A percentile compares a stretch with the other conserved stretches of the same genome.
Conservation (phyloP, 352 stramenopile species). For the Phytophthora syringae region DNA sequence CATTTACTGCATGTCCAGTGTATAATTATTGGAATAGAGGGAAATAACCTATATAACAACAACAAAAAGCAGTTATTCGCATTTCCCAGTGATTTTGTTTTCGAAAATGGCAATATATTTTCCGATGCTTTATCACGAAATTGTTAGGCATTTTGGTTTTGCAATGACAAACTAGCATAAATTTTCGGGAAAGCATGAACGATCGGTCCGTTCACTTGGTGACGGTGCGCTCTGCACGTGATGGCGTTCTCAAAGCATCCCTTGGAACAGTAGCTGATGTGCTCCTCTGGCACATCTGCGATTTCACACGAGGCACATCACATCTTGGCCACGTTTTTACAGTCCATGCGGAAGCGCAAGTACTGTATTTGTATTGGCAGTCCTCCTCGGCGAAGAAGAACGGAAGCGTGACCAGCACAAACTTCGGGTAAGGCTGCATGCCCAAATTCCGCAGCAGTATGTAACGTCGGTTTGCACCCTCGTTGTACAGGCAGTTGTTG, state of each 20-base stretch:
- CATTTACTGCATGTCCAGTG: no score
- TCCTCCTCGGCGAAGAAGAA: constrained; percentile 88
- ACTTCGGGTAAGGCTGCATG: constrained; percentile 86
- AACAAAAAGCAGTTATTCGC: no score
- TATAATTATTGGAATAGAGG: no score
- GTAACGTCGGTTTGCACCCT: constrained; percentile 81
- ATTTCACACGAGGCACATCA: constrained; percentile 88
- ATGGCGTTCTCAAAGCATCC: constrained; percentile 89
- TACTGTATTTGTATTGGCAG: constrained; percentile 77
- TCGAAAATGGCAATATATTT: no score
- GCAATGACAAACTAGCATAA: no score
- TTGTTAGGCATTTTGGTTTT: no score
- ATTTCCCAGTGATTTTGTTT: no score
- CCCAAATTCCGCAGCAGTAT: constrained; percentile 85
- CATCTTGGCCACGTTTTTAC: constrained; percentile 81
- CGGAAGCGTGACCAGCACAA: constrained; percentile 71
- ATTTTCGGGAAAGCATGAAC: no score
- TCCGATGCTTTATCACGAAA: no score
- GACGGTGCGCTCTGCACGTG: constrained; percentile 75
- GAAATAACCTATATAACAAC: no score
- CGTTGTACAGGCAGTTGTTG: constrained; percentile 89
- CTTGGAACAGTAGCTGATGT: constrained; percentile 89
- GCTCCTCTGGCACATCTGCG: constrained; percentile 79
- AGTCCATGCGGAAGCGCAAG: constrained; percentile 74
- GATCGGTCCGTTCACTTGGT: constrained; percentile 84